A percentile compares a stretch with the other conserved stretches of the same genome.
phyloP scores from a whole-genome alignment of 495 filamentous ascomycete genomes.

The Delitschia confertaspora region DNA sequence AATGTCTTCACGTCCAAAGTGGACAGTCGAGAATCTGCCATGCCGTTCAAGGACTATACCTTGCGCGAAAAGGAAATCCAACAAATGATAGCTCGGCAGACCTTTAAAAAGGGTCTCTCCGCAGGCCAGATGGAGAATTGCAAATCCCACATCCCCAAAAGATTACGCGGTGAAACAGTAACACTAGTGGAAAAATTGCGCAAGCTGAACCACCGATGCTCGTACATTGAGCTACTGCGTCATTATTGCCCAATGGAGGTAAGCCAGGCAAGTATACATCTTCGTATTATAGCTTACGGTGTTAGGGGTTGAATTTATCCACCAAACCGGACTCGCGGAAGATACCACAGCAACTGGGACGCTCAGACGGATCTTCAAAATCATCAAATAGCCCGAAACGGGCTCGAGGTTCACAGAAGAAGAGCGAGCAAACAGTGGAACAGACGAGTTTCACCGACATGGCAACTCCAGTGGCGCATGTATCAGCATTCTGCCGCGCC shows the following conservation, averaged over 20 bases:
- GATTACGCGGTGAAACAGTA: conserved; percentile 55
- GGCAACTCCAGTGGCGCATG: conserved; percentile 57
- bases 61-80: conserved; percentile 75
- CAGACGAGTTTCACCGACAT: conserved; percentile 50
- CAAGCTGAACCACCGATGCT: conserved; percentile 59
- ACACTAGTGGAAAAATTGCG: conserved; percentile 60
- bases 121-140: conserved; percentile 16
- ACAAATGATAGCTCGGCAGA: conserved; percentile 7
- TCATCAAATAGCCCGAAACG: no score
- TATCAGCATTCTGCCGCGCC: conserved; percentile 84
- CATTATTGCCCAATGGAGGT: conserved; percentile 67
- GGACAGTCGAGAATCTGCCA: conserved; percentile 53
- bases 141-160: conserved; percentile 52
- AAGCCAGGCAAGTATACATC: conserved; percentile 10
- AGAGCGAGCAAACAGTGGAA: conserved; percentile 9
- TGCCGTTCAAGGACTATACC: conserved; percentile 72
- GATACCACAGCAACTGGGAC: conserved; percentile 15
- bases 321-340: conserved; percentile 22
- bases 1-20: conserved; percentile 76
- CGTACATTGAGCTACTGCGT: conserved; percentile 64
- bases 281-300: conserved; percentile 9
- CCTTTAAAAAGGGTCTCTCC: conserved; percentile 1
- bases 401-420: no score
- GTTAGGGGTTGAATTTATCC: conserved; percentile 23
- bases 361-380: conserved; percentile 4